Conservation (phyloP, 2,329 filamentous ascomycete species). For the Epichloe baconii region DNA sequence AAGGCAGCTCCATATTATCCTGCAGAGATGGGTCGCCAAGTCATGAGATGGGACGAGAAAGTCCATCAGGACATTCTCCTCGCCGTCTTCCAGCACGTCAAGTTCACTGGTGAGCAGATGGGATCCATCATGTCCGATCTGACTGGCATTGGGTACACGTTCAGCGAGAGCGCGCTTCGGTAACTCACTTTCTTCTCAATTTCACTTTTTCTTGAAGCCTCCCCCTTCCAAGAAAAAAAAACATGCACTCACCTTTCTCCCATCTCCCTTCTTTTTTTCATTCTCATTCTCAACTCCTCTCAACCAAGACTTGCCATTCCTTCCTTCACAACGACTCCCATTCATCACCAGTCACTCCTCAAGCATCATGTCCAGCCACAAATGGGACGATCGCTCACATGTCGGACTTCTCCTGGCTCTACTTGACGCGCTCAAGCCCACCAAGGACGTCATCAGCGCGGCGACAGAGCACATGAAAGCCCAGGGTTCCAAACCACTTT, state of each 20-base stretch:
- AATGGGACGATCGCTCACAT: conserved; percentile 24
- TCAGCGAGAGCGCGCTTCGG: conserved; percentile 27
- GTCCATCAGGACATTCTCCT: conserved; percentile 32
- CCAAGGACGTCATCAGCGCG: conserved; percentile 17
- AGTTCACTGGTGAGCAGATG: conserved; percentile 19
- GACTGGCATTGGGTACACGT: conserved; percentile 24
- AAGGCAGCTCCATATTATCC: background rate
- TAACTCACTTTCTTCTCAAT: conserved; percentile 12
- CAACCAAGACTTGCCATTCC: background rate
- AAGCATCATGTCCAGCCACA: background rate
- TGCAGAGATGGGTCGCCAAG: conserved; percentile 11
- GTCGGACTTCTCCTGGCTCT: conserved; percentile 25
- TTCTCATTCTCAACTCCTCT: background rate
- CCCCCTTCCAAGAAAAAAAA: too few relatives aligned
- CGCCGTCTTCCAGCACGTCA: conserved; percentile 25
- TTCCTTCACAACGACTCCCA: background rate
- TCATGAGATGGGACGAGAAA: conserved; percentile 27
- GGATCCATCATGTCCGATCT: conserved; percentile 25
- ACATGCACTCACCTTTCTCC: background rate
- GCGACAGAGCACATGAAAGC: conserved; percentile 19
- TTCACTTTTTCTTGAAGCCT: too few relatives aligned
- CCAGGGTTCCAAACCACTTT: conserved; percentile 25
- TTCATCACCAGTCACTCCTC: background rate
- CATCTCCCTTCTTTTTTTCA: background rate
- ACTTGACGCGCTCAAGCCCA: conserved; percentile 23